Percentiles rank a stretch among this genome's conserved stretches.
These are phyloP conservation scores for Sphaerulina musiva DNA, from an alignment of 2,329 filamentous ascomycete species.

Conservation along the genomic window DNA sequence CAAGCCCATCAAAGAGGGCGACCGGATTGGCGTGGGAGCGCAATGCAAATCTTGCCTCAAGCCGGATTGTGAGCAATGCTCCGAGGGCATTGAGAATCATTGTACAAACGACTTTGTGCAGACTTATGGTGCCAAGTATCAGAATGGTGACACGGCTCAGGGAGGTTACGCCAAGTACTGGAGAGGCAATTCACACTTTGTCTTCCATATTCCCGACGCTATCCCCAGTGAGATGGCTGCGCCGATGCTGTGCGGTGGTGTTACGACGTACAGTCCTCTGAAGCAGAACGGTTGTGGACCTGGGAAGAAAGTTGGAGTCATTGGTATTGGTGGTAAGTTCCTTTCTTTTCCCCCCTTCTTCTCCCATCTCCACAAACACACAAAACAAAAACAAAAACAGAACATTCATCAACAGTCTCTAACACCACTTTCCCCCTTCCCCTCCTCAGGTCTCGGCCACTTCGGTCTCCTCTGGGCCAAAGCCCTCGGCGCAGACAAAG, in stretches of 20 bases:
- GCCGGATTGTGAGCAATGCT: conserved; percentile 48
- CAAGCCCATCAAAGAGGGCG: conserved; percentile 32
- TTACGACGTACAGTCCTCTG: conserved; percentile 66
- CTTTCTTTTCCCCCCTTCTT: too few relatives aligned
- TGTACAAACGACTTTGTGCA: conserved; percentile 29
- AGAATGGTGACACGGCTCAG: conserved; percentile 38
- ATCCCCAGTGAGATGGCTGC: conserved; percentile 49
- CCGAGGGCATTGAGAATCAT: conserved; percentile 39
- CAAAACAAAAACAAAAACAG: too few relatives aligned
- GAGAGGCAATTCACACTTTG: conserved; percentile 47
- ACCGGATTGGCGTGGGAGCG: conserved; percentile 46
- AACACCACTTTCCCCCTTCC: too few relatives aligned
- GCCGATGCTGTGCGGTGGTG: conserved; percentile 69
- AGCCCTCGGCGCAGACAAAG: conserved; percentile 60
- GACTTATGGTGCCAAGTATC: conserved; percentile 22
- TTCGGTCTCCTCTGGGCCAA: conserved; percentile 64
- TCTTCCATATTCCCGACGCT: conserved; percentile 47
- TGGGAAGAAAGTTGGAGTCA: conserved; percentile 63
- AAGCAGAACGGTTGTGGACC: conserved; percentile 60
- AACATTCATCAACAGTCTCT: too few relatives aligned
- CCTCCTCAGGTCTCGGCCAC: conserved; percentile 47
- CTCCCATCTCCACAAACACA: not conserved
- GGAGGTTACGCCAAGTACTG: conserved; percentile 54
- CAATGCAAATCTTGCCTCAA: conserved; percentile 44
- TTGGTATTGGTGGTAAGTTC: conserved; percentile 53